Evolutionary conservation across 805 yeast genomes (phyloP), one percentile per base, ranked within the genome.

Genomic region (Candida cerambycidarum): DNA sequence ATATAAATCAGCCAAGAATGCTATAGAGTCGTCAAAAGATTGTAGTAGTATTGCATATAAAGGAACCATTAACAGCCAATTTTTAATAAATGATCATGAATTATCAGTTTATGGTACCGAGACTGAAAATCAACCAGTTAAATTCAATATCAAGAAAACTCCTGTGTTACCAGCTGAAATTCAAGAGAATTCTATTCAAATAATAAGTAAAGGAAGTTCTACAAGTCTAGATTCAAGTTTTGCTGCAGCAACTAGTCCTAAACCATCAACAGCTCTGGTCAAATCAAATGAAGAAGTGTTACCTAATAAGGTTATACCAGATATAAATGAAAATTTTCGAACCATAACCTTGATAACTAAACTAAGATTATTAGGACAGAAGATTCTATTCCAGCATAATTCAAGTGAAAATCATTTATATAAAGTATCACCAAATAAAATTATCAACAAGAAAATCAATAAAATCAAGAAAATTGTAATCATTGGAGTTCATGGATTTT

Each of bases 401-500:
- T 40, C 55, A 1, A 46, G 56, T 6, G 68, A 63, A 40, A 29
- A 30, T 9, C 71, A 65, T 44, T 46, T 64, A 38, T 65, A 65
- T 42, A 51, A 53, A 15, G 38, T 39, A 3, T 33, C 44, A 1
- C 34, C 30, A 4, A 23, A 41, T 0, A 41, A 41, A 12, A 45
- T 56, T 8, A 25, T 19, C 11, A 23, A 34, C 7, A 47, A 44
- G 18, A 53, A 50, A 27, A 31, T 43, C n/a, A 32, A 39, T 38
- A 30, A 18, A 15, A 42, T 33, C 14, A 53, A 55, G 21, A 57
- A 54, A 18, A 58, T 62, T 8, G 63, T 68, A 4, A 53, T 69
- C 5, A 55, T 70, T 18, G 65, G 68, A 2, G 57, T 67, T 11
- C 76, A 70, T 53, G 62, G 69, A 16, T 70, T 67, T 41, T 49